Conservation (phyloP, 768 basidiomycete genomes). For the Pilatotrama ljubarskyi region DNA sequence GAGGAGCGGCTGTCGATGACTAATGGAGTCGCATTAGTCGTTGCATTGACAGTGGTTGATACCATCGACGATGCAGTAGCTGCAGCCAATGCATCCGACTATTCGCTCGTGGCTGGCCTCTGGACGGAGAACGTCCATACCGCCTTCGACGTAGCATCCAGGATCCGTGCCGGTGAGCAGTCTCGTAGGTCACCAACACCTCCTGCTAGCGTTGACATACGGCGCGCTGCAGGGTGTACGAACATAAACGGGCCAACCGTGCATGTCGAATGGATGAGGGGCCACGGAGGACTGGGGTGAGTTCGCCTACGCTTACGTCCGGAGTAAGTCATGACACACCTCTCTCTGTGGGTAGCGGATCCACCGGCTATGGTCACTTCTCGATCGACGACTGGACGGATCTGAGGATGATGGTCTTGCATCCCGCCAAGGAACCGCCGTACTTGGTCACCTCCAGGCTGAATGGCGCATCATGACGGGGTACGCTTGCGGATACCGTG, state of each 20-base stretch:
- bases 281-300: constrained; percentile 48
- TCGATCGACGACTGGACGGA: constrained; percentile 29
- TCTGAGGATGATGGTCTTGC: constrained; percentile 23
- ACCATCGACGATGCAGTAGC: constrained; percentile 55
- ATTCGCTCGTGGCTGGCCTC: constrained; percentile 50
- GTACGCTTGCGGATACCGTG: not conserved
- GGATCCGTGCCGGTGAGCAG: constrained; percentile 49
- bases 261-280: constrained; percentile 42
- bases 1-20: not conserved
- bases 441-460: not conserved
- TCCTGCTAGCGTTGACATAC: not conserved
- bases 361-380: constrained; percentile 27
- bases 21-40: constrained; percentile 31
- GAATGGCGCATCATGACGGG: not conserved
- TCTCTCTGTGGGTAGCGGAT: constrained; percentile 14
- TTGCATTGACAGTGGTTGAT: constrained; percentile 46
- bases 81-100: constrained; percentile 54
- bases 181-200: too few species aligned
- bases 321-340: not conserved
- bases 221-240: constrained; percentile 41
- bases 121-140: constrained; percentile 50
- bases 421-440: constrained; percentile 12
- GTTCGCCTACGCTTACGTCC: constrained; percentile 15
- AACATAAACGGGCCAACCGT: constrained; percentile 58
- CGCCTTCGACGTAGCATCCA: constrained; percentile 46